phyloP scores from a whole-genome alignment of 306 rosid genomes.

The Rosa persica region DNA sequence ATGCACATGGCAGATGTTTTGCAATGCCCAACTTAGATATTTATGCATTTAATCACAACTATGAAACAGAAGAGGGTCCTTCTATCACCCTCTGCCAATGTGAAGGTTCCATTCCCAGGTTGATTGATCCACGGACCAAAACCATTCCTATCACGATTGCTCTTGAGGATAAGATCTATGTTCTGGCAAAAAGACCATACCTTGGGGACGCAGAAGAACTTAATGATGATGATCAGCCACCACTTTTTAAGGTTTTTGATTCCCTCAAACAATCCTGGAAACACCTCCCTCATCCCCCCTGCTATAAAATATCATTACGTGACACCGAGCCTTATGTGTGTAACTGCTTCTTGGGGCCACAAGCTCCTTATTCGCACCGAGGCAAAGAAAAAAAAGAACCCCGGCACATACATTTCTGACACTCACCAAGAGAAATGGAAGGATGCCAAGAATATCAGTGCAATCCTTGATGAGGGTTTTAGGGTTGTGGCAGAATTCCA shows the following conservation, averaged over 20 bases:
- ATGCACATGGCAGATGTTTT: not conserved
- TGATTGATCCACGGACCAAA: too few species aligned
- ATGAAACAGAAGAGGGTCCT: not conserved
- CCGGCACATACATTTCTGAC: too few species aligned
- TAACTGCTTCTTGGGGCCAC: too few species aligned
- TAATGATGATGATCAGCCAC: not conserved
- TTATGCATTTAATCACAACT: not conserved
- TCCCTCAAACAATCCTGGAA: not conserved
- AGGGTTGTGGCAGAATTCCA: not conserved
- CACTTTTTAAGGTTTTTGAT: constrained; percentile 3
- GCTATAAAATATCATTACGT: too few species aligned
- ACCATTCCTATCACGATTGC: not conserved
- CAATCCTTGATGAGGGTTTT: not conserved
- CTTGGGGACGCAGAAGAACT: not conserved
- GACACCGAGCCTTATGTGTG: too few species aligned
- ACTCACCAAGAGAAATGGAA: not conserved
- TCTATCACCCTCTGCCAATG: not conserved
- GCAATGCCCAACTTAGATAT: not conserved
- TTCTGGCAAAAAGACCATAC: constrained; percentile 4
- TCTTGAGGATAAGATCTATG: not conserved
- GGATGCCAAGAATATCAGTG: not conserved
- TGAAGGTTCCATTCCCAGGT: too few species aligned
- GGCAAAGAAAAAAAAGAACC: too few species aligned
- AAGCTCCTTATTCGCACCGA: too few species aligned
- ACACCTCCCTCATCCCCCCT: not conserved